phyloP scores from a whole-genome alignment of 108 stramenopile species.

The Cyclotella cryptica region DNA sequence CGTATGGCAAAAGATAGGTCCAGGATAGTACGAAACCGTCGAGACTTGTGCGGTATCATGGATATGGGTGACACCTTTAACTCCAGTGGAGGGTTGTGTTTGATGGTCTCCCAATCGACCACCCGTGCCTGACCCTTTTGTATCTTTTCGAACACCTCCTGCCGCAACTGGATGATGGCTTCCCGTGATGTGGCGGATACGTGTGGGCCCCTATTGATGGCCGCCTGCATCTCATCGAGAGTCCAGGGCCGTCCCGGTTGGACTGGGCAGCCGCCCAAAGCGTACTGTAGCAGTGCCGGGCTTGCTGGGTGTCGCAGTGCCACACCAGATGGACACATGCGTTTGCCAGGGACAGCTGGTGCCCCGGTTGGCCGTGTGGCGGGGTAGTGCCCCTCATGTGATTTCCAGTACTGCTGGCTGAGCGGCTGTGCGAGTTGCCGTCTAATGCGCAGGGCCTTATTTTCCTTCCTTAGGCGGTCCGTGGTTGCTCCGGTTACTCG shows the following conservation, averaged over 20 bases:
- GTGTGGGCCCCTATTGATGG: constrained; percentile 28
- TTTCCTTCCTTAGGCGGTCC: too few relatives aligned
- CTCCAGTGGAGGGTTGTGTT: neutral
- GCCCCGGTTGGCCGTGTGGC: too few relatives aligned
- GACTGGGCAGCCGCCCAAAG: constrained; percentile 17
- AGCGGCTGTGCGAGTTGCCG: too few relatives aligned
- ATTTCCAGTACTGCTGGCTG: neutral
- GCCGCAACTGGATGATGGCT: neutral
- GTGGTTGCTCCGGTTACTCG: too few relatives aligned
- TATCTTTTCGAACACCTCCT: neutral
- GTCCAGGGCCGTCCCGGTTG: constrained; percentile 18
- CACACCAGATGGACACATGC: constrained; percentile 13
- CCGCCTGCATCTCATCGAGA: constrained; percentile 10
- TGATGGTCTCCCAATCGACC: constrained; percentile 17
- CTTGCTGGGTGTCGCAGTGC: constrained; percentile 20
- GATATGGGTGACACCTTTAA: constrained; percentile 24
- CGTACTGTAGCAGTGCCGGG: constrained; percentile 13
- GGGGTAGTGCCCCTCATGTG: neutral
- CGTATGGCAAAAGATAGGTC: constrained; percentile 17
- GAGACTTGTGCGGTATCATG: constrained; percentile 23
- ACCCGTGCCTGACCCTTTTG: neutral
- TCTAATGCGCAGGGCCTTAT: too few relatives aligned
- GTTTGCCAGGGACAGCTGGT: too few relatives aligned
- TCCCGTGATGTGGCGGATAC: constrained; percentile 9
- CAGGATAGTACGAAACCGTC: constrained; percentile 4